phyloP scores from a whole-genome alignment of 352 stramenopile species.

The Globisporangium sylvaticum region DNA sequence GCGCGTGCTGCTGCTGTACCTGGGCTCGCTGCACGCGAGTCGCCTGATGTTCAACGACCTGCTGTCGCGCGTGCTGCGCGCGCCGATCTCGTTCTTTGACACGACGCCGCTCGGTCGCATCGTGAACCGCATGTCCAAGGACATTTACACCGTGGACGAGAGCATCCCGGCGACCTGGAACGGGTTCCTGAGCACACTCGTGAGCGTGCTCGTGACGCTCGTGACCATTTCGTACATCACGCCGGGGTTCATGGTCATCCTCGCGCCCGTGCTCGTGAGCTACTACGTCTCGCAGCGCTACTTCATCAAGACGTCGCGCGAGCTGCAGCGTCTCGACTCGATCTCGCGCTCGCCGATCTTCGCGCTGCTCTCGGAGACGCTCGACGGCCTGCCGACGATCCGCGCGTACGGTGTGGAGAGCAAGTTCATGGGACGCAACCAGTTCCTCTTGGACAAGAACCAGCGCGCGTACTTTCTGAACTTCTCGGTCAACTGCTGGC shows the following conservation, averaged over 20 bases:
- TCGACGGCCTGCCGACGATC: conserved; percentile 94
- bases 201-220: conserved; percentile 57
- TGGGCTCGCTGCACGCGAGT: conserved; percentile 56
- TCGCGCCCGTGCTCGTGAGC: conserved; percentile 58
- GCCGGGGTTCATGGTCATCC: conserved; percentile 57
- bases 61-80: conserved; percentile 56
- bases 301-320: conserved; percentile 89
- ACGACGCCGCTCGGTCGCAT: conserved; percentile 71
- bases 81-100: conserved; percentile 78
- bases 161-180: conserved; percentile 58
- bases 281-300: conserved; percentile 87
- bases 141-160: conserved; percentile 74
- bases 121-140: conserved; percentile 70
- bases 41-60: conserved; percentile 60
- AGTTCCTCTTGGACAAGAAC: conserved; percentile 57
- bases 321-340: conserved; percentile 96
- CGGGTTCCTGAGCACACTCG: conserved; percentile 59
- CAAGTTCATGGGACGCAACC: conserved; percentile 49
- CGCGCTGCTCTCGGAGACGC: conserved; percentile 90
- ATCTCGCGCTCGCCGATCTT: conserved; percentile 94
- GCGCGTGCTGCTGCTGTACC: conserved; percentile 54
- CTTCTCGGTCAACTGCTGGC: conserved; percentile 67
- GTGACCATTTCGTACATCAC: conserved; percentile 66
- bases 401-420: conserved; percentile 64
- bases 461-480: conserved; percentile 69